phyloP scores from a whole-genome alignment of 495 filamentous ascomycete species.

The Lasiosphaeria hispida region DNA sequence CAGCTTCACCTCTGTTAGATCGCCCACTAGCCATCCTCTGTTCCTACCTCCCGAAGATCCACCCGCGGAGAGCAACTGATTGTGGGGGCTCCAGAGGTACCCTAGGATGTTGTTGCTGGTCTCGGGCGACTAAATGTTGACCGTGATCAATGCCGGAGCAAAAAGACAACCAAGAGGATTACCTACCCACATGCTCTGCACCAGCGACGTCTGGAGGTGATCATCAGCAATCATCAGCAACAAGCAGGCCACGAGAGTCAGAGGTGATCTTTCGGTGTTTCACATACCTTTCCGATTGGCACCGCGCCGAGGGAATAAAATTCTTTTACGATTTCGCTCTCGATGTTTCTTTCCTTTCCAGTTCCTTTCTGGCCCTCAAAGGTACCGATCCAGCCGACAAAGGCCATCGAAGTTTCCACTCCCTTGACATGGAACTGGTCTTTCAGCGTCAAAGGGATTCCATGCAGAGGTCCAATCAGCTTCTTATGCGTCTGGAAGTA shows the following conservation, averaged over 20 bases:
- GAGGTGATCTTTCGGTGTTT: no score
- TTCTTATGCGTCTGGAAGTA: slow-evolving; percentile 45
- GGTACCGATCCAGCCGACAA: slow-evolving; percentile 35
- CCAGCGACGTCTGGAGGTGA: slow-evolving; percentile 27
- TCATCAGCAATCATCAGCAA: no score
- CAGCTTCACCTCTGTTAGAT: background rate
- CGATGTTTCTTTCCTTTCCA: slow-evolving; percentile 41
- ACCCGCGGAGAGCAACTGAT: slow-evolving; percentile 57
- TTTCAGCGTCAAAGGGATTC: slow-evolving; percentile 64
- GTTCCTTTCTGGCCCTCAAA: slow-evolving; percentile 57
- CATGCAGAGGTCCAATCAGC: slow-evolving; percentile 62
- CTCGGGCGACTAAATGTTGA: slow-evolving; percentile 29
- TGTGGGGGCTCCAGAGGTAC: slow-evolving; percentile 61
- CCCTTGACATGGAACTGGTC: slow-evolving; percentile 64
- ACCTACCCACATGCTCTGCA: slow-evolving; percentile 16
- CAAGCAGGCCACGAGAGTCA: slow-evolving; percentile 43
- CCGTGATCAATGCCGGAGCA: background rate
- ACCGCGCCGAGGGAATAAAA: slow-evolving; percentile 49
- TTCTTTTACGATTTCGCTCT: slow-evolving; percentile 45
- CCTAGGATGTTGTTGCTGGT: slow-evolving; percentile 65
- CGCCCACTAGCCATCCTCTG: background rate
- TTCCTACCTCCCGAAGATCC: slow-evolving; percentile 54
- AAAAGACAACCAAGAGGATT: background rate
- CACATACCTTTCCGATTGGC: slow-evolving; percentile 58
- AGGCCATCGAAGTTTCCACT: slow-evolving; percentile 42